Percentiles rank a stretch among this genome's conserved stretches.
These are phyloP conservation scores for Ophiostoma perfectum DNA, from an alignment of 2,329 filamentous ascomycete genomes.

Conservation along the genomic window DNA sequence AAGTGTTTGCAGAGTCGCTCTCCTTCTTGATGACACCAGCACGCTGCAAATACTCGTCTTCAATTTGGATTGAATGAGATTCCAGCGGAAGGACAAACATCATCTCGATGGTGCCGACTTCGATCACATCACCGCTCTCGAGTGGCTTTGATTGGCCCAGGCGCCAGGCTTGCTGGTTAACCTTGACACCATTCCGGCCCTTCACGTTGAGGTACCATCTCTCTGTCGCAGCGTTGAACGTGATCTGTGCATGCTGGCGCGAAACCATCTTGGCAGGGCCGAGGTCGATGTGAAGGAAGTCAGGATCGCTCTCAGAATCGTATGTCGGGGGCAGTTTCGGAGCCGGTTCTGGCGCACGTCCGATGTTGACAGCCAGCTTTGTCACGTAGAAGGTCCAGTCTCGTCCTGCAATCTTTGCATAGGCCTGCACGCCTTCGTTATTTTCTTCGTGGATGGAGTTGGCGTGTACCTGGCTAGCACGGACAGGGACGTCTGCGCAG, in stretches of 20 bases:
- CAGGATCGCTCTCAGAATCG: conserved; percentile 43
- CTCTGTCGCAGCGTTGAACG: conserved; percentile 61
- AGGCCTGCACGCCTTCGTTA: conserved; percentile 62
- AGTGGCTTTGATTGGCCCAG: conserved; percentile 61
- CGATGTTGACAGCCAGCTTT: conserved; percentile 69
- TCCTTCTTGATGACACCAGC: conserved; percentile 47
- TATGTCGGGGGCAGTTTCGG: conserved; percentile 36
- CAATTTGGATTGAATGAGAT: conserved; percentile 59
- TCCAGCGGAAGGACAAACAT: conserved; percentile 91
- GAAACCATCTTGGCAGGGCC: conserved; percentile 79
- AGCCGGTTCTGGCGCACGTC: conserved; percentile 56
- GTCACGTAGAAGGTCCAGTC: conserved; percentile 84
- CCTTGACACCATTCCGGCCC: conserved; percentile 82
- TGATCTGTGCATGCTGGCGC: conserved; percentile 68
- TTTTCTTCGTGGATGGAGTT: conserved; percentile 60
- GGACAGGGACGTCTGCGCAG: conserved; percentile 42
- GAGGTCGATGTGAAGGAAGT: conserved; percentile 76
- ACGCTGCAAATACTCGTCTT: conserved; percentile 63
- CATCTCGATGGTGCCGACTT: conserved; percentile 93
- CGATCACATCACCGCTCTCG: conserved; percentile 82
- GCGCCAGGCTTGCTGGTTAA: conserved; percentile 69
- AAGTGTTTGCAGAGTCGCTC: conserved; percentile 22
- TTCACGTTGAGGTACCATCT: conserved; percentile 83
- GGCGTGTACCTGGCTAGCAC: conserved; percentile 57
- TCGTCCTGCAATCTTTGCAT: conserved; percentile 73